Evolutionary conservation across 176 grass and related monocot genomes (phyloP), one percentile per base, ranked within the genome.

Genomic region (Musa beccarii): DNA sequence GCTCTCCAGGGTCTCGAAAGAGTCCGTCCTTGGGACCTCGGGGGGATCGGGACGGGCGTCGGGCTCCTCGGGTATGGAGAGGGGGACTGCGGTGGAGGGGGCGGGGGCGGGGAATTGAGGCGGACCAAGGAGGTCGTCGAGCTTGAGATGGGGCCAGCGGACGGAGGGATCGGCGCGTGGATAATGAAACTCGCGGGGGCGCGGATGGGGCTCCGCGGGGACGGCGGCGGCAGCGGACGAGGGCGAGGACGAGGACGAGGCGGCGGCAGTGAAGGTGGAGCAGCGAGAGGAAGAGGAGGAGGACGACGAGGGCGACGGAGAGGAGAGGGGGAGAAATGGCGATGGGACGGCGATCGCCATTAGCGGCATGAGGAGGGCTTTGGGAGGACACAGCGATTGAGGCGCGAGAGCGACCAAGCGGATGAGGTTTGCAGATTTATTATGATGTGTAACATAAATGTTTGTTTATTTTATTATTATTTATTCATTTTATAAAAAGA

Each of bases 81-180:
- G 53, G 8, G 82, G 23, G 52, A 25, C 23, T 19, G 63, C 0
- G 50, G 55, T 21, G 57, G 82, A 19, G 74, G 70, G 24, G n/a
- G 83, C 81, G 74, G 70, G 24, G n/a, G 83, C 81, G 54, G 84
- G 83, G 52, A 74, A 80, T 34, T 85, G 86, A 54, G 83, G 24
- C 12, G 81, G 83, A 34, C 81, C 84, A 53, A 89, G 81, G 22
- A 89, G 83, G 75, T 90, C 79, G 9, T 73, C 80, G 64, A 79
- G 76, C 79, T 92, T 84, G 81, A 97, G 88, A 82, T 85, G 17
- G 8, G 94, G 90, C 90, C 94, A 97, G 23, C 94, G 94, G 19
- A 93, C 8, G 63, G 86, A 87, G 17, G 90, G 87, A 75, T 97
- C 93, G 17, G 93, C 93, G 53, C 87, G 85, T 28, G 90, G 84